Conservation (phyloP, 495 filamentous ascomycete genomes). For the Lophiotrema nucula region DNA sequence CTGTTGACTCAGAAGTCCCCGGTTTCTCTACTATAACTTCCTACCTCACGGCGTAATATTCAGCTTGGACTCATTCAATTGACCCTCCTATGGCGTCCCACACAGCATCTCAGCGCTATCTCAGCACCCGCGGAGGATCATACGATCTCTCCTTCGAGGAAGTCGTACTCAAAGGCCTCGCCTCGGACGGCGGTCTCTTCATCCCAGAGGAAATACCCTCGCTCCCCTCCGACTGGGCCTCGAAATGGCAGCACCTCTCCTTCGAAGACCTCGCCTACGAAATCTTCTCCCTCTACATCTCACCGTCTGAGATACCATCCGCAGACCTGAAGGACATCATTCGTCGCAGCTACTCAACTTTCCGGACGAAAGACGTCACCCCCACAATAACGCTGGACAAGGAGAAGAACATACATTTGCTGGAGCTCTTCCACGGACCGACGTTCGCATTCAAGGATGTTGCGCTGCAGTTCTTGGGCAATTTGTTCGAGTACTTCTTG, state of each 20-base stretch:
- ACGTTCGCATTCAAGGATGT: conserved; percentile 95
- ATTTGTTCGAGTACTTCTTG: conserved; percentile 95
- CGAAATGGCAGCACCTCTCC: conserved; percentile 68
- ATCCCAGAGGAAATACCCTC: conserved; percentile 78
- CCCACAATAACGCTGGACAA: conserved; percentile 67
- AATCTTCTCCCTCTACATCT: conserved; percentile 79
- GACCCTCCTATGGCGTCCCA: conserved; percentile 38
- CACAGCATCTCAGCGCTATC: conserved; percentile 70
- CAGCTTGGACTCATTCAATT: too few species aligned
- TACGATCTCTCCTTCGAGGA: conserved; percentile 84
- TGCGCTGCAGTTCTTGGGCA: conserved; percentile 86
- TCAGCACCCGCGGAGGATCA: conserved; percentile 77
- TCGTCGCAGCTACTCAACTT: conserved; percentile 76
- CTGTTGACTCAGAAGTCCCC: too few species aligned
- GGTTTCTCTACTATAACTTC: too few species aligned
- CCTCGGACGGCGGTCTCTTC: conserved; percentile 84
- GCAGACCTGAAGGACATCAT: conserved; percentile 80
- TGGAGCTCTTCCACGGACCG: conserved; percentile 97
- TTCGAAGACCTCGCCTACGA: conserved; percentile 78
- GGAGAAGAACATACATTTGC: conserved; percentile 70
- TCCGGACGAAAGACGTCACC: conserved; percentile 70
- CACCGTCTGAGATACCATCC: conserved; percentile 72
- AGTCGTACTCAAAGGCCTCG: conserved; percentile 87
- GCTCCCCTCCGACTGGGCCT: conserved; percentile 59
- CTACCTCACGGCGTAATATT: too few species aligned